phyloP scores from a whole-genome alignment of 2,329 filamentous ascomycete genomes.

The Penicillium sp. region DNA sequence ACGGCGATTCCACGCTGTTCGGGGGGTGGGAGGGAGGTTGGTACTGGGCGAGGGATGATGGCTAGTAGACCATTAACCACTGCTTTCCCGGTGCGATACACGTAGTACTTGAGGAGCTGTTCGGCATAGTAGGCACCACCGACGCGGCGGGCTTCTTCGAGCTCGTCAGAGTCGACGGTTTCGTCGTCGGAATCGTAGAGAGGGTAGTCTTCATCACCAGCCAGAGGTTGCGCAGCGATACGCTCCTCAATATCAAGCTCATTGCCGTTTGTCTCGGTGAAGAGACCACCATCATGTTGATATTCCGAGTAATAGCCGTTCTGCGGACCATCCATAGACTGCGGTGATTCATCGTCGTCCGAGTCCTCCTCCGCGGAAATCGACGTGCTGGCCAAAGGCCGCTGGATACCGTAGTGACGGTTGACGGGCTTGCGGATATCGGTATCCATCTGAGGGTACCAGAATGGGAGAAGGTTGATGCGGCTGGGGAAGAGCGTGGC shows the following conservation, averaged over 20 bases:
- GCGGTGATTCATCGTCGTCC: conserved; percentile 59
- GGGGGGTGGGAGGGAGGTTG: conserved; percentile 39
- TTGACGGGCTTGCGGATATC: conserved; percentile 92
- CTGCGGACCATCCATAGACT: conserved; percentile 1
- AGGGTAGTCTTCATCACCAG: conserved; percentile 69
- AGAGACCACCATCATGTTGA: conserved; percentile 43
- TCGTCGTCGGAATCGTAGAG: conserved; percentile 91
- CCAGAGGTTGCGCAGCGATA: conserved; percentile 60
- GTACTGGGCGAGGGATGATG: conserved; percentile 55
- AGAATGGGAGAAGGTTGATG: conserved; percentile 90
- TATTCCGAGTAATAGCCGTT: conserved; percentile 15
- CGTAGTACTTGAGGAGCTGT: conserved; percentile 56
- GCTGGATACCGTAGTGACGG: conserved; percentile 86
- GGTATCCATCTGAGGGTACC: conserved; percentile 97
- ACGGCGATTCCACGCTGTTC: conserved; percentile 40
- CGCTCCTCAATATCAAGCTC: conserved; percentile 78
- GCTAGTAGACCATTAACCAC: conserved; percentile 48
- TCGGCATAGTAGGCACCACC: conserved; percentile 75
- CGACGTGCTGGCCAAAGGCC: conserved; percentile 70
- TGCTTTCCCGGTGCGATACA: conserved; percentile 48
- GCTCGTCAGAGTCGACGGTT: conserved; percentile 68
- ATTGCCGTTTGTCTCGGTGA: conserved; percentile 48
- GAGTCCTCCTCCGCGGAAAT: conserved; percentile 74
- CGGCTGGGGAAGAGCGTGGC: conserved; percentile 81
- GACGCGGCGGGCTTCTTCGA: conserved; percentile 73